Evolutionary conservation across 2,329 filamentous ascomycete genomes (phyloP).

Genomic region (Bisporella sp.): DNA sequence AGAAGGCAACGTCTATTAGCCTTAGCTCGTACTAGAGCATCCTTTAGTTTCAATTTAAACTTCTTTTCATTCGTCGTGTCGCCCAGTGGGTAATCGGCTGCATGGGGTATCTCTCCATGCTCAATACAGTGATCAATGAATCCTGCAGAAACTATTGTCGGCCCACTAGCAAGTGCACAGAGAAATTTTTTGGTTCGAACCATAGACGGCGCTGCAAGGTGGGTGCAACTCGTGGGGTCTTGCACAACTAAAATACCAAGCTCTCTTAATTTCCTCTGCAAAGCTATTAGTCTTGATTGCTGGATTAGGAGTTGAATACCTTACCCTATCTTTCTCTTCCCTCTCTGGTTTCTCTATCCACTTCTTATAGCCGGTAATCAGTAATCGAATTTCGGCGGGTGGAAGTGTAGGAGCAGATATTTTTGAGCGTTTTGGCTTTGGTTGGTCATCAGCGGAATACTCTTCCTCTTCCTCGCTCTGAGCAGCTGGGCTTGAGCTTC

Average conservation of each 20-base stretch:
- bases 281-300: constrained; percentile 11
- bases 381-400: constrained; percentile 64
- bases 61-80: constrained; percentile 69
- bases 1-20: constrained; percentile 73
- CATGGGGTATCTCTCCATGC: constrained; percentile 54
- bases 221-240: constrained; percentile 70
- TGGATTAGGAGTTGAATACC: constrained; percentile 24
- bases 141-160: constrained; percentile 65
- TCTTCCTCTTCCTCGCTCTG: constrained; percentile 32
- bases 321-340: constrained; percentile 75
- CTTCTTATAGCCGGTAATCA: constrained; percentile 76
- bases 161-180: constrained; percentile 74
- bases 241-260: constrained; percentile 76
- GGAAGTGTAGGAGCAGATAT: constrained; percentile 52
- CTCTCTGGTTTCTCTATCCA: constrained; percentile 70
- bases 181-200: constrained; percentile 93
- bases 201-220: constrained; percentile 80
- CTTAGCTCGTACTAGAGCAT: constrained; percentile 63
- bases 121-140: constrained; percentile 77
- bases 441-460: constrained; percentile 39
- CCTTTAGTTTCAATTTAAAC: constrained; percentile 61
- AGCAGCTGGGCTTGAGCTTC: constrained; percentile 32
- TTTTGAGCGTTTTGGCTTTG: constrained; percentile 48
- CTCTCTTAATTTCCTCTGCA: constrained; percentile 70
- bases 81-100: constrained; percentile 59